These are phyloP conservation scores for Lipomyces yamadae DNA, from an alignment of 805 yeast species.

Conservation along the genomic window DNA sequence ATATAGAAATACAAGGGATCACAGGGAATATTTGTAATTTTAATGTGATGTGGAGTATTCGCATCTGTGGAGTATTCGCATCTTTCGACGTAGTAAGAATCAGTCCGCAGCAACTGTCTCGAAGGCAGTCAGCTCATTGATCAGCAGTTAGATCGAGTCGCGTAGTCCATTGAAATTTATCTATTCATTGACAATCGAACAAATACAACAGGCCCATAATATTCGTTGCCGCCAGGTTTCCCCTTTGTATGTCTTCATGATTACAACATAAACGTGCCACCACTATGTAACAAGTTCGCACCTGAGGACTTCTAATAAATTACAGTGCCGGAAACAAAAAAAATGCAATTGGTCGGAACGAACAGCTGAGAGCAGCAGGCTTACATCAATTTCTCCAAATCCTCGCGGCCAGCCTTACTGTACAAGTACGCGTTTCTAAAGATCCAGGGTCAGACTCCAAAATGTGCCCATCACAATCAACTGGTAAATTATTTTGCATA, in stretches of 20 bases:
- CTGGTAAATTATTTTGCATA: constrained; percentile 41
- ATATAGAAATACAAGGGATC: not conserved
- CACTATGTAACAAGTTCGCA: too few species aligned
- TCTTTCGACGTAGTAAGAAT: too few species aligned
- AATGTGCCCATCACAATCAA: not conserved
- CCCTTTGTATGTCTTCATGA: not conserved
- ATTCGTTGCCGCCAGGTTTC: not conserved
- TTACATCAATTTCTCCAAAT: constrained; percentile 62
- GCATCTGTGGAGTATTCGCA: too few species aligned
- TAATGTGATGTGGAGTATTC: too few species aligned
- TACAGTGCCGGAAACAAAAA: not conserved
- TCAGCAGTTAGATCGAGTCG: not conserved
- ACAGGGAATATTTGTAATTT: not conserved
- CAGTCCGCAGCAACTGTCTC: too few species aligned
- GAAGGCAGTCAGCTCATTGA: too few species aligned
- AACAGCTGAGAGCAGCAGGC: not conserved
- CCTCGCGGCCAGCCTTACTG: constrained; percentile 98
- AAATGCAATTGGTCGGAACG: not conserved
- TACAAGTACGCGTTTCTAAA: constrained; percentile 74
- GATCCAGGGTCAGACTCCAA: not conserved
- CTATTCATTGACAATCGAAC: not conserved
- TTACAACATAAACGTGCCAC: not conserved
- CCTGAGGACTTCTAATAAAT: not conserved
- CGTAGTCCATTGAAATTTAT: not conserved
- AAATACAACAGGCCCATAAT: not conserved